These are phyloP conservation scores for Diaporthe capsici DNA, from an alignment of 2,329 filamentous ascomycete genomes.

Conservation along the genomic window DNA sequence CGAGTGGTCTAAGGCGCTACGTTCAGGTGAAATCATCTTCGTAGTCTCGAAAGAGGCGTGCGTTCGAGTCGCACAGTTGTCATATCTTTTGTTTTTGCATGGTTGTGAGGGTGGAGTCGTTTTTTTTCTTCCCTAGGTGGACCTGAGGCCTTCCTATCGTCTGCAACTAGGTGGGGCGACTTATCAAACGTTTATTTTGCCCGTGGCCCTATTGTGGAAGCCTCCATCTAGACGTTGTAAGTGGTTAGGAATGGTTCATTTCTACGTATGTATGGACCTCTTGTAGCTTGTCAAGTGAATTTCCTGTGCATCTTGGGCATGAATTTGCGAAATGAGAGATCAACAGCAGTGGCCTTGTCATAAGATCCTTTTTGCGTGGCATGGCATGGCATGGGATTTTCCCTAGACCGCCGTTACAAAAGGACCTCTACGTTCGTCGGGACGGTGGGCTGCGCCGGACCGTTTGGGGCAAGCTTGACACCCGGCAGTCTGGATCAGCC, in stretches of 20 bases:
- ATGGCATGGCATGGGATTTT: neutral
- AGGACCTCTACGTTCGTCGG: conserved; percentile 1
- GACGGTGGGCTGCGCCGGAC: conserved; percentile 19
- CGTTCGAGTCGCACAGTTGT: conserved; percentile 17
- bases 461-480: neutral
- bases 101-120: neutral
- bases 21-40: conserved; percentile 21
- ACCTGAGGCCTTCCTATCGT: too few relatives aligned
- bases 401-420: neutral
- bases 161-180: too few relatives aligned
- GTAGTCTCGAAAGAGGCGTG: conserved; percentile 28
- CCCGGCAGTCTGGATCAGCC: conserved; percentile 32
- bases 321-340: neutral
- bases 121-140: too few relatives aligned
- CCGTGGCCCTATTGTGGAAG: neutral
- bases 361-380: neutral
- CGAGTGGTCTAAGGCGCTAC: conserved; percentile 26
- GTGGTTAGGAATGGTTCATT: too few relatives aligned
- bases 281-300: neutral
- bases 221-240: neutral
- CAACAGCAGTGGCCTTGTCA: neutral
- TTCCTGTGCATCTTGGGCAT: neutral
- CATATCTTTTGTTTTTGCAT: neutral
- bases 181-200: too few relatives aligned
- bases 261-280: too few relatives aligned